Base-by-base conservation (phyloP, 2,329 filamentous ascomycete species). In the Didymella keratinophila region DNA sequence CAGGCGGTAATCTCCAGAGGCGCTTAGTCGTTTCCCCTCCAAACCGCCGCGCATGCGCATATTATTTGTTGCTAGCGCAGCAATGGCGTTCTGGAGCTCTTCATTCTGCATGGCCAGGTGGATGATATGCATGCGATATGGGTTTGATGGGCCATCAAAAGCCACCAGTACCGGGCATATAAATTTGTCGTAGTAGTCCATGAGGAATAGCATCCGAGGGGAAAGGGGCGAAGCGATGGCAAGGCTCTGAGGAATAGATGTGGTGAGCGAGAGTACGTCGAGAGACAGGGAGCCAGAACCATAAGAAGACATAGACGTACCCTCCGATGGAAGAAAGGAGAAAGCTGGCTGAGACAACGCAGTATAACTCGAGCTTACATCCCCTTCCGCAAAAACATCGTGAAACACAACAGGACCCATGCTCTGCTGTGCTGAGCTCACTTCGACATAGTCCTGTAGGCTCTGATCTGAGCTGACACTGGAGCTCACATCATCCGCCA, bases 121-220 rank as follows among this genome's bases (percentile, higher is more conserved):
- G 58, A 97, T 83, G 54, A 97, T 87, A 72, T 96, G 90, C 68
- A 89, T 87, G 61, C 93, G 85, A 74, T 94, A 97, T 1, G 94
- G 94, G 75, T 97, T 97, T 5, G 67, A 54, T 1, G 91, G 89
- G 11, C 89, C 89, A 74, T 98, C 94, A 75, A 97, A 93, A 66
- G 93, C 91, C 49, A 97, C 93, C 78, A 97, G 91, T 58, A 92
- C 92, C 5, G 92, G 91, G 66, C 93, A 95, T 80, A 98, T 93
- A 71, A 92, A 91, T 76, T 92, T 93, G 72, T 93, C 89, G 78
- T 96, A 97, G 78, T 97, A 97, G 74, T 96, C 90, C 81, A 97
- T 89, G 72, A 97, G 89, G 78, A 90, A 96, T 65, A 90, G 89
- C 81, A 96, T 89, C 72, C 92, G 90, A 58, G 89, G 87, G 60